Evolutionary conservation across 208 protist species (phyloP).

Genomic region (Herpetomonas samuelpessoai): DNA sequence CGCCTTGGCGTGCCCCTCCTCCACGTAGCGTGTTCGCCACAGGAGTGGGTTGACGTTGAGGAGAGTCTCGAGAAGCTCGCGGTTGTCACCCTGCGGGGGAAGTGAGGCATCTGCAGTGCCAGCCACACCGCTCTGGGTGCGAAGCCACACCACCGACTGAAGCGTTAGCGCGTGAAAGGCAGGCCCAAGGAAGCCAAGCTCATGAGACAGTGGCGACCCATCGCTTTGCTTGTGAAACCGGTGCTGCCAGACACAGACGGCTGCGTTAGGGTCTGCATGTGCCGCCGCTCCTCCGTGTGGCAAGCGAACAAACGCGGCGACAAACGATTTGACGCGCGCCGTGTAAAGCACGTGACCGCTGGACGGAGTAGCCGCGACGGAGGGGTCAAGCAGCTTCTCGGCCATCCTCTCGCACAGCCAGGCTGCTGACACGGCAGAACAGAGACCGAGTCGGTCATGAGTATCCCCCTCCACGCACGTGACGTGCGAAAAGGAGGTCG

Average conservation of each 20-base stretch:
- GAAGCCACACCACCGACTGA: background rate
- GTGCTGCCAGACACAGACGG: background rate
- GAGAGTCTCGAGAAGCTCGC: constrained; percentile 13
- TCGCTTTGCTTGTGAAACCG: background rate
- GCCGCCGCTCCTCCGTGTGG: background rate
- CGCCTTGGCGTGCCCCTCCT: too few relatives aligned
- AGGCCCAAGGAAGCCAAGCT: too few relatives aligned
- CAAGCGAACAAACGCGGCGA: background rate
- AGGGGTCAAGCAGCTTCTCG: background rate
- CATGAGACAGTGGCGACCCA: too few relatives aligned
- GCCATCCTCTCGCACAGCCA: background rate
- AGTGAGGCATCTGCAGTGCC: constrained; percentile 19
- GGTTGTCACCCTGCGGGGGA: constrained; percentile 21
- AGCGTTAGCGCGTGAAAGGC: background rate
- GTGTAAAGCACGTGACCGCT: background rate
- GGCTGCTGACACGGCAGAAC: constrained; percentile 1
- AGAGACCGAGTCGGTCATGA: constrained; percentile 36
- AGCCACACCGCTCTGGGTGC: background rate
- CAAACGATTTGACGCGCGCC: background rate
- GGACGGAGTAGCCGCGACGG: background rate
- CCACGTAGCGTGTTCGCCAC: constrained; percentile 18
- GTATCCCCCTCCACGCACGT: constrained; percentile 33
- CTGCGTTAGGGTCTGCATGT: too few relatives aligned
- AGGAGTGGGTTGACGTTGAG: constrained; percentile 21
- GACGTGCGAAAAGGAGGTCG: constrained; percentile 7